These are phyloP conservation scores for Didymella keratinophila DNA, from an alignment of 2,329 filamentous ascomycete genomes.

Conservation along the genomic window DNA sequence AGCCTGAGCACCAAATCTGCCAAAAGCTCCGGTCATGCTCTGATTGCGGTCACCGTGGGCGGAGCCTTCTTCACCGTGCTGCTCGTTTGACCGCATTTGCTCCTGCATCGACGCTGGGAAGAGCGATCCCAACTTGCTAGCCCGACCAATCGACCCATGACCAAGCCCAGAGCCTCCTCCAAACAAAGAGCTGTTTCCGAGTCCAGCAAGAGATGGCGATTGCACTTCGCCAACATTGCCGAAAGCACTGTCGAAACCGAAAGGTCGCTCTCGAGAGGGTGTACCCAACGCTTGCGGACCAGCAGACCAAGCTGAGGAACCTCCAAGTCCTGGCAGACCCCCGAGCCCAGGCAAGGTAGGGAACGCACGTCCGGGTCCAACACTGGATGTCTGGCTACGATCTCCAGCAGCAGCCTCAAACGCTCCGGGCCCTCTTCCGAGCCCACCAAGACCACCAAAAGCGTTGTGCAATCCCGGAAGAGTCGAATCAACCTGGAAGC, in stretches of 20 bases:
- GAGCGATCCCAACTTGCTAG: constrained; percentile 84
- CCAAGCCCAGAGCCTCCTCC: constrained; percentile 62
- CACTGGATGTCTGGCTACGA: constrained; percentile 91
- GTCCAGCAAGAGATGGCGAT: constrained; percentile 72
- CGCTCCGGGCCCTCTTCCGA: constrained; percentile 55
- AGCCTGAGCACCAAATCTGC: constrained; percentile 61
- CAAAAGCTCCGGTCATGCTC: constrained; percentile 70
- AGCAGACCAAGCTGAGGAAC: constrained; percentile 68
- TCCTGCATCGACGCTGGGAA: constrained; percentile 92
- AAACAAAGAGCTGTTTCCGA: constrained; percentile 71
- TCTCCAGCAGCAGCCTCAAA: constrained; percentile 75
- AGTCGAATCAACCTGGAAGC: constrained; percentile 59
- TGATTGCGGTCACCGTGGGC: constrained; percentile 49
- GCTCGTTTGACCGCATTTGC: constrained; percentile 73
- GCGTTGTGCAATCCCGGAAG: constrained; percentile 53
- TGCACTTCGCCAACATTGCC: constrained; percentile 79
- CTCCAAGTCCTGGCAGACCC: constrained; percentile 64
- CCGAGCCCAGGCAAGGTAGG: constrained; percentile 67
- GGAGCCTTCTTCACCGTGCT: constrained; percentile 65
- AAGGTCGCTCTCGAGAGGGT: constrained; percentile 67
- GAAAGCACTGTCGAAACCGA: constrained; percentile 67
- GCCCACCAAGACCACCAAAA: constrained; percentile 65
- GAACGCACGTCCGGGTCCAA: constrained; percentile 76
- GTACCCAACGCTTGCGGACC: constrained; percentile 79
- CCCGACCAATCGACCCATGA: constrained; percentile 72